Evolutionary conservation across 2,329 filamentous ascomycete species (phyloP), one percentile per base, ranked within the genome.

Genomic region (Tolypocladium pustulatum): DNA sequence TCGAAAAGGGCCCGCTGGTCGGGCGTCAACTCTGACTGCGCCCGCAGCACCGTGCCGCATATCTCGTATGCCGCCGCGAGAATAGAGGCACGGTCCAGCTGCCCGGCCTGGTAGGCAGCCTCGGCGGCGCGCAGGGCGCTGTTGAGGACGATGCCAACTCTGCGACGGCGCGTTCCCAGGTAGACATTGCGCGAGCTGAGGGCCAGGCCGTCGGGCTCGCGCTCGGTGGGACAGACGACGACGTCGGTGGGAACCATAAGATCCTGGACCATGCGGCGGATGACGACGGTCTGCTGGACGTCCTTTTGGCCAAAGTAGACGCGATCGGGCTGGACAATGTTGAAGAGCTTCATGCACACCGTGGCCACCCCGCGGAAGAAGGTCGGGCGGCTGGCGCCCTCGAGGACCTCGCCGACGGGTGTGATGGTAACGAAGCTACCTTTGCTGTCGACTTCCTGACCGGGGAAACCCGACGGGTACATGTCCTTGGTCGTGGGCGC

Each of bases 251-350:
- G 84, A 46, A 97, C 73, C 70, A 91, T 85, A 64, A 99, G 92
- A 72, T 99, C 94, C 64, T 85, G 81, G 37, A 97, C 89, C 83
- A 99, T 86, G 52, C 89, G 85, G 67, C 84, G 86, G 67, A 99
- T 89, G 13, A 99, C 83, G 22, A 96, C 89, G 0, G 91, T 96
- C 75, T 99, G 94, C 77, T 99, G 94, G 25, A 97, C 85, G 72
- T 99, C 94, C 76, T 99, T 99, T 73, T 97, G 94, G 4, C 94
- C 94, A 76, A 99, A 97, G 75, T 96, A 92, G 25, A 89, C 88
- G 5, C 81, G 78, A 60, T 91, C 86, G 0, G 89, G 86, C 66
- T 76, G 75, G 22, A 77, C 73, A 25, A 76, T 71, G 63, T 76
- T 77, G 69, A 78, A 77, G 30, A 78, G 72, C 72, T 94, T 99